Evolutionary conservation across 805 yeast genomes (phyloP).

Genomic region (Spathaspora hagerdaliae): DNA sequence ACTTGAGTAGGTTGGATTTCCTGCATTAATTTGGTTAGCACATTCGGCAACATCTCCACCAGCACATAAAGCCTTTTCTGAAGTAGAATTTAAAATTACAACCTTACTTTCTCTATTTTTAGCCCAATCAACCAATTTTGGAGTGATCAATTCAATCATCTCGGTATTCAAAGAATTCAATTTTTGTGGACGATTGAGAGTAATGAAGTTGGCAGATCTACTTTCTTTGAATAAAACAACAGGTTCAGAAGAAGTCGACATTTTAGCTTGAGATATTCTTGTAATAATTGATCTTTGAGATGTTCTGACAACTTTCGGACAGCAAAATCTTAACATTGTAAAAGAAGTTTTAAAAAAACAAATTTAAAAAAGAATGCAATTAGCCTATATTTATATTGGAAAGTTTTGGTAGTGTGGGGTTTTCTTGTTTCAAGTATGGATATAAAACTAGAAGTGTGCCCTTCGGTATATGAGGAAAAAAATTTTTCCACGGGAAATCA

Average conservation of each 20-base stretch:
- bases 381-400: too few species aligned
- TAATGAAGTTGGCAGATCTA: slow-evolving; percentile 66
- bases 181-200: slow-evolving; percentile 76
- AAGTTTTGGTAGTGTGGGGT: background rate
- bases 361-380: too few species aligned
- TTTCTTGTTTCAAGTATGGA: too few species aligned
- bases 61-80: slow-evolving; percentile 81
- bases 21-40: slow-evolving; percentile 54
- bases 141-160: slow-evolving; percentile 70
- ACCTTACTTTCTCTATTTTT: slow-evolving; percentile 63
- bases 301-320: background rate
- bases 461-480: too few species aligned
- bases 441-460: too few species aligned
- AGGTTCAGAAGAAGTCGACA: background rate
- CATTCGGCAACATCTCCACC: slow-evolving; percentile 93
- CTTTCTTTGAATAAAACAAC: slow-evolving; percentile 63
- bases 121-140: slow-evolving; percentile 72
- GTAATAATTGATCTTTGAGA: background rate
- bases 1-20: slow-evolving; percentile 45
- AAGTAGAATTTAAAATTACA: slow-evolving; percentile 61
- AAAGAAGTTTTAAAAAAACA: background rate
- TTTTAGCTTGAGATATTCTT: background rate
- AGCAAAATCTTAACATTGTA: background rate
- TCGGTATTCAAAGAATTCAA: slow-evolving; percentile 77
- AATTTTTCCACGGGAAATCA: background rate